phyloP scores from a whole-genome alignment of 108 stramenopile genomes.

The Pseudonitzschia pungens region DNA sequence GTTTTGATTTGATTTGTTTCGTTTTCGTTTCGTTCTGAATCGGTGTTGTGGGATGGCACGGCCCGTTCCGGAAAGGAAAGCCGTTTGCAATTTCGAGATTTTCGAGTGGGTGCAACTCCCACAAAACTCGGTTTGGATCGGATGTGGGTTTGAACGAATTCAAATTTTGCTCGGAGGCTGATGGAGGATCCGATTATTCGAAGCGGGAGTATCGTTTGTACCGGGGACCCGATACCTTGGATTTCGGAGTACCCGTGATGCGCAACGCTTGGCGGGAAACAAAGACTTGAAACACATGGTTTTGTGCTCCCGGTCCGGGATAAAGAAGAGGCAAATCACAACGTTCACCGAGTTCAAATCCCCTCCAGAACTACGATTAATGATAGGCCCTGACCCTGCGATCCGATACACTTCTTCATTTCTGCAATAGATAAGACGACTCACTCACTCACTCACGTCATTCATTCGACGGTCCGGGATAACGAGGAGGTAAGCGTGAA shows the following conservation, averaged over 20 bases:
- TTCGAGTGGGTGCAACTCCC: not conserved
- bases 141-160: not conserved
- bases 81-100: too few species aligned
- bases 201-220: not conserved
- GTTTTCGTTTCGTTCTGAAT: not conserved
- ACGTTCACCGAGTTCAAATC: not conserved
- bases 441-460: too few species aligned
- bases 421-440: too few species aligned
- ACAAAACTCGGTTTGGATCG: not conserved
- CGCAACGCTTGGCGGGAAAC: not conserved
- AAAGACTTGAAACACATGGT: conserved; percentile 13
- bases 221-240: not conserved
- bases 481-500: too few species aligned
- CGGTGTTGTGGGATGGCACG: not conserved
- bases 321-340: not conserved
- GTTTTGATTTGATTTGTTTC: not conserved
- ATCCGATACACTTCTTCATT: too few species aligned
- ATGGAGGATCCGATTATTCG: not conserved
- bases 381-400: too few species aligned
- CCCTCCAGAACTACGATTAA: not conserved
- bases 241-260: conserved; percentile 1
- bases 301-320: not conserved
- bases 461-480: too few species aligned
- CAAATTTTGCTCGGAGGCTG: not conserved
- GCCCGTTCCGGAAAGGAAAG: too few species aligned